phyloP scores from a whole-genome alignment of 805 yeast genomes.

The Lachancea sp. region DNA sequence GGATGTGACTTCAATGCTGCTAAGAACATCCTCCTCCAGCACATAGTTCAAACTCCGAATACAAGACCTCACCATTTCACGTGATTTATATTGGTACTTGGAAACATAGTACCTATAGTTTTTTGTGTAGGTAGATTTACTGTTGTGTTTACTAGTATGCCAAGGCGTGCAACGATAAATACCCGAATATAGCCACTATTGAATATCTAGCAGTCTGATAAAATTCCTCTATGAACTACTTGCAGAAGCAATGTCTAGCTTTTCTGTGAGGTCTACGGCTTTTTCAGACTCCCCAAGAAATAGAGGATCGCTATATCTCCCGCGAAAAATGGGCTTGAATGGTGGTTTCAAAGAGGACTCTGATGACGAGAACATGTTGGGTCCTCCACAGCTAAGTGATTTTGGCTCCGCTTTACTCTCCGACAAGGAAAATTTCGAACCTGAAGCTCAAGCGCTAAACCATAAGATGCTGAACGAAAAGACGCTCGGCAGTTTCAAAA shows the following conservation, averaged over 20 bases:
- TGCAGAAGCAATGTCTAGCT: constrained; percentile 1
- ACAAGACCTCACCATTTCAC: no score
- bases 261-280: constrained; percentile 5
- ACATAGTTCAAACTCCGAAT: no score
- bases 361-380: constrained; percentile 26
- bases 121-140: no score
- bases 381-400: constrained; percentile 28
- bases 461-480: not conserved
- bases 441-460: not conserved
- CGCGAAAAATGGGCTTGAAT: constrained; percentile 1
- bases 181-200: no score
- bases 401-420: constrained; percentile 30
- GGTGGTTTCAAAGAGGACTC: constrained; percentile 9
- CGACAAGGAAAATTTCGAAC: constrained; percentile 13
- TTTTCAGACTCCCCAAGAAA: not conserved
- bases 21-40: no score
- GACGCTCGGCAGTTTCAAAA: not conserved
- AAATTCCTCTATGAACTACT: constrained; percentile 3
- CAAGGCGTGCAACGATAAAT: no score
- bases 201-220: not conserved
- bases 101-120: no score
- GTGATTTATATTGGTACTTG: no score
- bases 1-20: no score
- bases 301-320: not conserved
- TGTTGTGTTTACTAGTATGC: no score